These are phyloP conservation scores for Cudoniella acicularis DNA, from an alignment of 495 filamentous ascomycete species.

Conservation along the genomic window DNA sequence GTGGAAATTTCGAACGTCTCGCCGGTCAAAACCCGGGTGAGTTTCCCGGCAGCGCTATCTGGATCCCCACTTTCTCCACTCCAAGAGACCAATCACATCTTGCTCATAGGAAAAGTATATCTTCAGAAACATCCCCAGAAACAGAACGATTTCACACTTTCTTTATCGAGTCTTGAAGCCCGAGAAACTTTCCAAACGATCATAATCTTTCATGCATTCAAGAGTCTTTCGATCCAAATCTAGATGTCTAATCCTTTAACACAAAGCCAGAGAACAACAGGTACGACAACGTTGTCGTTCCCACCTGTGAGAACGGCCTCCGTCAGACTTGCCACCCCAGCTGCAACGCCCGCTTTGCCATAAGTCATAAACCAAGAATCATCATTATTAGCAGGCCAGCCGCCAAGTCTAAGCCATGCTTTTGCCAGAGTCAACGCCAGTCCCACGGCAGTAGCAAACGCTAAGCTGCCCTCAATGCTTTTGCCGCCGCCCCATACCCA, in stretches of 20 bases:
- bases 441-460: constrained; percentile 78
- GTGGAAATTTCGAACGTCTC: no score
- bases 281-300: constrained; percentile 98
- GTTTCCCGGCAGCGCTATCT: no score
- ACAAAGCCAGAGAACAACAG: constrained; percentile 88
- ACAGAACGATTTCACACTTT: no score
- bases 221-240: no score
- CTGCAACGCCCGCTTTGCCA: constrained; percentile 64
- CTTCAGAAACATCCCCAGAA: no score
- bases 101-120: no score
- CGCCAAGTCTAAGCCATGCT: constrained; percentile 69
- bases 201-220: no score
- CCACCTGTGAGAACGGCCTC: constrained; percentile 95
- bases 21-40: no score
- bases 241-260: constrained; percentile 75
- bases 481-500: constrained; percentile 98
- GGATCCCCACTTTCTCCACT: no score
- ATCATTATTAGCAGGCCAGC: constrained; percentile 51
- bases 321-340: constrained; percentile 78
- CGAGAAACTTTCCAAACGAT: no score
- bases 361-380: constrained; percentile 40
- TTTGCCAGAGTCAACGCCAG: constrained; percentile 67
- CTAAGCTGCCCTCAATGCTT: constrained; percentile 84
- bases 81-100: no score
- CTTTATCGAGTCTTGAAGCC: no score